Evolutionary conservation across 169 alveolate species (phyloP), one percentile per base, ranked within the genome.

Genomic region (Plasmodium gonderi): DNA sequence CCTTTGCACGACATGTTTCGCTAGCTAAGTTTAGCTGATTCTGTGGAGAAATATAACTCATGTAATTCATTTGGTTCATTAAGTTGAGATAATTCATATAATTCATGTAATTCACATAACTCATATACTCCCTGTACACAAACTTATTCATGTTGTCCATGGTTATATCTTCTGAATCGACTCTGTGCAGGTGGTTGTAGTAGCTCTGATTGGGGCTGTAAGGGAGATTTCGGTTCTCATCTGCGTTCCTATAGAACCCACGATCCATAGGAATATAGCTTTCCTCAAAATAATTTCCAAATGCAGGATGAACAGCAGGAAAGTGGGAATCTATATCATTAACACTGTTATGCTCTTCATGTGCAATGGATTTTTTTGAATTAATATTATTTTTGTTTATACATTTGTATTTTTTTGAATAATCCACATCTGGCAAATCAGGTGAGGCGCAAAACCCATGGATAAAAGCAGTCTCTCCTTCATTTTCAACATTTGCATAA

Each of bases 21-120:
- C n/a, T n/a, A n/a, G n/a, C n/a, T n/a, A n/a, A n/a, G n/a, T n/a
- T n/a, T n/a, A n/a, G n/a, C n/a, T n/a, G n/a, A n/a, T n/a, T n/a
- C n/a, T n/a, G n/a, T n/a, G n/a, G n/a, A n/a, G n/a, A n/a, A n/a
- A n/a, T n/a, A n/a, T n/a, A n/a, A n/a, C n/a, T n/a, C n/a, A n/a
- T n/a, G n/a, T n/a, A n/a, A n/a, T n/a, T n/a, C n/a, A n/a, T 54
- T 54, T 23, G 69, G 69, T 54, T 54, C 69, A 54, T 54, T 54
- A 23, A 31, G 11, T 60, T 60, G 3, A 60, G 17, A 36, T 60
- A 60, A n/a, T 9, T 51, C 68, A 51, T 51, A 9, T 51, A n/a
- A 29, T 51, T 51, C 2, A 51, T 51, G 68, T n/a, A 51, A 36
- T 60, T 60, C 0, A 23, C 65, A 6, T 49, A 49, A 23, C 26